These are phyloP conservation scores for Fulvia fulva DNA, from an alignment of 2,329 filamentous ascomycete genomes.

Conservation along the genomic window DNA sequence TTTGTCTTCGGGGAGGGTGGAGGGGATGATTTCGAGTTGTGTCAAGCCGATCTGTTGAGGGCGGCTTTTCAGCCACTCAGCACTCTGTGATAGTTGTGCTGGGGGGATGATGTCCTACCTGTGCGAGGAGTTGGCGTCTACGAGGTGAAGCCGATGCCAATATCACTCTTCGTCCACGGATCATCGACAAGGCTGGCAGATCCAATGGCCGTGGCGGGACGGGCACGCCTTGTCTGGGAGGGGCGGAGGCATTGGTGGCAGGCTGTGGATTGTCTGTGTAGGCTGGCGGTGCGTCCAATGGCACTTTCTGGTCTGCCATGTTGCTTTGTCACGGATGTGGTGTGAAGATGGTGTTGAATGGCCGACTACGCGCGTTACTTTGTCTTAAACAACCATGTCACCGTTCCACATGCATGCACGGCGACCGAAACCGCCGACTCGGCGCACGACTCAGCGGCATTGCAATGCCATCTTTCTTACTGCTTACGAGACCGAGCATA, in stretches of 20 bases:
- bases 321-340: neutral
- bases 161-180: slow-evolving; percentile 77
- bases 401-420: too few relatives aligned
- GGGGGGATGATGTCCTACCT: slow-evolving; percentile 44
- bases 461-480: too few relatives aligned
- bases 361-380: neutral
- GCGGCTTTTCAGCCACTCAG: slow-evolving; percentile 24
- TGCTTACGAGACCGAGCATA: neutral
- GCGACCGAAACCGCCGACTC: neutral
- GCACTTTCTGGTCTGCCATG: slow-evolving; percentile 34
- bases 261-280: slow-evolving; percentile 32
- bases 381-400: neutral
- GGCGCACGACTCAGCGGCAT: too few relatives aligned
- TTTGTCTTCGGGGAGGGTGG: slow-evolving; percentile 78
- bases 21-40: slow-evolving; percentile 80
- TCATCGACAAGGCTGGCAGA: slow-evolving; percentile 71
- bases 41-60: slow-evolving; percentile 65
- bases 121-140: slow-evolving; percentile 73
- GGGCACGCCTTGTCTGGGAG: slow-evolving; percentile 25
- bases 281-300: slow-evolving; percentile 42
- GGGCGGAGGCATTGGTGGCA: slow-evolving; percentile 10
- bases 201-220: slow-evolving; percentile 64
- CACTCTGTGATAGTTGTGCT: slow-evolving; percentile 4
- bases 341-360: neutral
- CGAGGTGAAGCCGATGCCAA: slow-evolving; percentile 87